Base-by-base conservation (phyloP, 192 early-diverging fungal species). In the Coemansia sp. region DNA sequence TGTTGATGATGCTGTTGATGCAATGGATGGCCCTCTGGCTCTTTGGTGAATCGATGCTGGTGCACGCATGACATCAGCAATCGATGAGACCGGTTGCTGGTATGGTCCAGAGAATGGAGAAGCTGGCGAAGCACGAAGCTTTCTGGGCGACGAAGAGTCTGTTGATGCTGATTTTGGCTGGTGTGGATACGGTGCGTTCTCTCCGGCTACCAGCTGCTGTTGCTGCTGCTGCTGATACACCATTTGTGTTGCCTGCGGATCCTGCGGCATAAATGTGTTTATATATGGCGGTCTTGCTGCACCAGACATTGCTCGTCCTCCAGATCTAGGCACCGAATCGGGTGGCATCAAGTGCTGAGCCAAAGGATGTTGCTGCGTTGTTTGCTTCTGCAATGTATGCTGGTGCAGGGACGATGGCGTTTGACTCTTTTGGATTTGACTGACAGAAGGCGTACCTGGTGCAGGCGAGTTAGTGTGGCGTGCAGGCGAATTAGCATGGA, bases 1-100 rank as follows among this genome's bases (percentile, higher is more conserved):
- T 38, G 40, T 15, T 37, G 33, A 6, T 6, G 42, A 33, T 25
- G 47, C 1, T 8, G 20, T 50, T 15, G 78, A 81, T 10, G 78
- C 63, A 15, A 64, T 67, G 1, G 76, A 79, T 11, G 67, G 76
- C 6, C 76, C 76, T 15, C 76, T 70, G 23, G 56, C 56, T 19
- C 70, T 48, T 31, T 69, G 70, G 19, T 57, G 59, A 36, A 57
- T 59, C 3, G 55, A 23, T 25, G n/a, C n/a, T n/a, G 70, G 57
- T 1, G 37, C 47, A 1, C 56, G 69, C 27, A 62, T 33, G 4
- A 47, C 55, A 13, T 14, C 30, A 29, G 64, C 23, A 30, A 64
- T 22, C 0, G 61, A 57, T n/a, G 48, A 38, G 30, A 62, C 59
- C 4, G 47, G 25, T 36, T 55, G 61, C 36, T 41, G 75, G 23